phyloP scores from a whole-genome alignment of 495 filamentous ascomycete species.

The Neurospora intermedia region DNA sequence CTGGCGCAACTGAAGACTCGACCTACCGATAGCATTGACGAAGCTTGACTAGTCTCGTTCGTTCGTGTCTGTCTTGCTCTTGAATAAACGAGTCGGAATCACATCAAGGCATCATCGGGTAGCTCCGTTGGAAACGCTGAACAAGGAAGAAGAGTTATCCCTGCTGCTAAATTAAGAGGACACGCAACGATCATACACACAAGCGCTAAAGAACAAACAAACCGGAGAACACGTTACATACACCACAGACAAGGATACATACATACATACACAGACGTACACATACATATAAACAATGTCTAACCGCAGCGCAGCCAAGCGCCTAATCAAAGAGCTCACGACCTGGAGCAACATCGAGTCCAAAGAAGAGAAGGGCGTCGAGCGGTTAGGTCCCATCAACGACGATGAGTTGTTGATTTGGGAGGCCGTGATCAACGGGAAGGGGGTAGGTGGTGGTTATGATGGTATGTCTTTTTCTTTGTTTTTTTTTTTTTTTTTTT shows the following conservation, averaged over 20 bases:
- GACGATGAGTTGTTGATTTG: conserved; percentile 65
- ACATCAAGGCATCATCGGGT: background rate
- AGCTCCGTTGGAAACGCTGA: background rate
- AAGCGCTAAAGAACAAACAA: too few relatives aligned
- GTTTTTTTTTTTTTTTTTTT: too few relatives aligned
- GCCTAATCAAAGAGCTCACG: conserved; percentile 33
- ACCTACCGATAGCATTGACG: background rate
- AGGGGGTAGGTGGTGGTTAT: conserved; percentile 51
- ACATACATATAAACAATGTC: background rate
- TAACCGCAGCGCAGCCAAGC: conserved; percentile 26
- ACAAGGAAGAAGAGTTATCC: background rate
- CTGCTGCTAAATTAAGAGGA: background rate
- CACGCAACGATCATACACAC: background rate
- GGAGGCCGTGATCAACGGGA: conserved; percentile 71
- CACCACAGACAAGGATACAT: background rate
- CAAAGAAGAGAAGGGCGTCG: conserved; percentile 30
- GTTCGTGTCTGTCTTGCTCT: background rate
- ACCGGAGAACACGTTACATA: background rate
- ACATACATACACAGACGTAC: background rate
- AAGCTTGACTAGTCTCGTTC: background rate
- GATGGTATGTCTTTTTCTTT: conserved; percentile 41
- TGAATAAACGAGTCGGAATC: background rate
- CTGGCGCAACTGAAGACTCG: background rate
- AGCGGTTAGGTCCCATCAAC: conserved; percentile 54
- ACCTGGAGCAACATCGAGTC: conserved; percentile 28